Evolutionary conservation across 306 rosid genomes (phyloP), one percentile per base, ranked within the genome.

Genomic region (Cucumis cinereus): DNA sequence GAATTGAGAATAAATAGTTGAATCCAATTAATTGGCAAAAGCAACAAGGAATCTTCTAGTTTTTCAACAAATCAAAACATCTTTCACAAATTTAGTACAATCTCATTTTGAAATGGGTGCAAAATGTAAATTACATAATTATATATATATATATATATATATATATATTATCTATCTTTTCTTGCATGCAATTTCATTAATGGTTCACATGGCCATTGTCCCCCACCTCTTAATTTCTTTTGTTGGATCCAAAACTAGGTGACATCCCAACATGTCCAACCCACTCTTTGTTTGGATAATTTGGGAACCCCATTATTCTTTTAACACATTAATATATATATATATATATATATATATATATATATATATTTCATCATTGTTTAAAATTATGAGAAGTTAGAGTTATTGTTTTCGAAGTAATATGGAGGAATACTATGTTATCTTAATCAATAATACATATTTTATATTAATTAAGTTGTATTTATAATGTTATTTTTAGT

Each of bases 221-320:
- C 28, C 73, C 73, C 73, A 53, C 6, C 30, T 12, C 10, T 40
- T 66, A 19, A 66, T 36, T 66, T 66, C 53, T 10, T 66, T 40
- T 38, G 53, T 40, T 66, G 73, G 28, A 66, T 66, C 28, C 53
- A 40, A 66, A 66, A 13, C 73, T 66, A 66, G 73, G 73, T 66
- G 73, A 66, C 73, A 66, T 66, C 28, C 73, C 73, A 66, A 66
- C 73, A 66, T 66, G 26, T 66, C 73, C 53, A 66, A 66, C 73
- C 73, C 73, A 66, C 33, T 66, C 73, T 66, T 66, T 66, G 53
- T 38, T 66, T 66, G 5, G 4, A 66, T 66, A 66, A 38, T 66
- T 63, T 63, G 24, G 47, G 47, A 22, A 35, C 6, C 47, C 47
- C 24, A 63, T 63, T 19, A 28, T 35, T 63, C n/a, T 35, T 33